Percentiles rank a stretch among this genome's conserved stretches.
These are phyloP conservation scores for Colletotrichum sansevieriae DNA, from an alignment of 2,329 filamentous ascomycete genomes.

Conservation along the genomic window DNA sequence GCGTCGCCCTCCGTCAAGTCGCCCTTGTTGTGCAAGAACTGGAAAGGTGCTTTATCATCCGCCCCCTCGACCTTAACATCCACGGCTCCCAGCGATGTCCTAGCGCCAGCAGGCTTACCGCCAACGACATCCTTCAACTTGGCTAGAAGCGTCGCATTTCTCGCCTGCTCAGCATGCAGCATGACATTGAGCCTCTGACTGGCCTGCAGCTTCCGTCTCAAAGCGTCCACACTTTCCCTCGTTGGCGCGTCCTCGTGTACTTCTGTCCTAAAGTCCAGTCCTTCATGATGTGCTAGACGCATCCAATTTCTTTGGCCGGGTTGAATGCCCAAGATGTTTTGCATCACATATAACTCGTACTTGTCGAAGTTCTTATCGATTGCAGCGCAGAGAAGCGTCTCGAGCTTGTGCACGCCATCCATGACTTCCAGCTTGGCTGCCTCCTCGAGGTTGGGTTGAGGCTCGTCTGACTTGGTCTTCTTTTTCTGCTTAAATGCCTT, in stretches of 20 bases:
- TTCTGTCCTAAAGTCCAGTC: slow-evolving; percentile 59
- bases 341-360: slow-evolving; percentile 89
- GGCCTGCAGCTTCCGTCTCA: slow-evolving; percentile 81
- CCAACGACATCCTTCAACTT: slow-evolving; percentile 67
- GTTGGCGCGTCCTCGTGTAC: slow-evolving; percentile 54
- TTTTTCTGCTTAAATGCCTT: slow-evolving; percentile 46
- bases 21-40: slow-evolving; percentile 69
- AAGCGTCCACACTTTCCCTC: slow-evolving; percentile 76
- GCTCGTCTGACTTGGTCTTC: slow-evolving; percentile 51
- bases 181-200: slow-evolving; percentile 80
- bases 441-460: slow-evolving; percentile 53
- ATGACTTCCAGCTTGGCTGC: slow-evolving; percentile 78
- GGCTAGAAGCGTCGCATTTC: slow-evolving; percentile 78
- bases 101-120: slow-evolving; percentile 45
- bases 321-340: slow-evolving; percentile 81
- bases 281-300: slow-evolving; percentile 87
- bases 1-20: slow-evolving; percentile 64
- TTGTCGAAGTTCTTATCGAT: slow-evolving; percentile 90
- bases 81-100: slow-evolving; percentile 38
- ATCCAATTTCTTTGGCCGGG: slow-evolving; percentile 83
- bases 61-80: slow-evolving; percentile 45
- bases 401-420: slow-evolving; percentile 86
- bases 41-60: slow-evolving; percentile 55
- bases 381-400: slow-evolving; percentile 83
- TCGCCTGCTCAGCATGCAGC: slow-evolving; percentile 76